A percentile compares a stretch with the other conserved stretches of the same genome.
Evolutionary conservation across 257 asterid species (phyloP).

Genomic region (Ophiorrhiza pumila): DNA sequence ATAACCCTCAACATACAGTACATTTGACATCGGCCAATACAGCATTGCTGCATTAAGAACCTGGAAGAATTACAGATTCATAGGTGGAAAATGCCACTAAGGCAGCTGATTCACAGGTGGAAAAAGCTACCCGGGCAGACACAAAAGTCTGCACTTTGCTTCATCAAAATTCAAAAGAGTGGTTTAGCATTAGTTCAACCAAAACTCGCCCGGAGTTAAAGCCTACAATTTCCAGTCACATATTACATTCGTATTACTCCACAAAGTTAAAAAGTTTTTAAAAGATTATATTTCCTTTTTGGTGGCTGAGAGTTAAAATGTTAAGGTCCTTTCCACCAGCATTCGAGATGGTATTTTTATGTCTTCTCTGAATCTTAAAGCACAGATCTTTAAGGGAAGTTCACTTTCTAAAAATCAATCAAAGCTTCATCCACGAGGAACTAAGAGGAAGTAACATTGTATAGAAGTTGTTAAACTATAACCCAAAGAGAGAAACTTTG

Average conservation of each 20-base stretch:
- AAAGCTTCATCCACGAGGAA: neutral
- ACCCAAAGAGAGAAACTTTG: neutral
- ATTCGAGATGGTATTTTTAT: neutral
- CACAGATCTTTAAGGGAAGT: neutral
- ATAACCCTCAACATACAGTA: conserved; percentile 85
- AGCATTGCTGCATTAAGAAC: conserved; percentile 99
- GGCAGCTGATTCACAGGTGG: conserved; percentile 16
- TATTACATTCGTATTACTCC: no score
- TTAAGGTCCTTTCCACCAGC: neutral
- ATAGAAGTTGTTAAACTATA: neutral
- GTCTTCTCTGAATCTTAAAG: neutral
- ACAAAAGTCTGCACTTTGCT: neutral
- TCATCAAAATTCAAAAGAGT: neutral
- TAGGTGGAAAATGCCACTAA: conserved; percentile 13
- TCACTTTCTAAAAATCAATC: neutral
- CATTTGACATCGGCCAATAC: conserved; percentile 91
- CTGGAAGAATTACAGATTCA: conserved; percentile 48
- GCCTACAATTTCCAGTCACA: neutral
- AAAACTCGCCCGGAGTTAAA: neutral
- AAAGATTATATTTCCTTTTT: neutral
- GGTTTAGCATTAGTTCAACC: neutral
- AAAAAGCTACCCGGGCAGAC: conserved; percentile 4
- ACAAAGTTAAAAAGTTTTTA: no score
- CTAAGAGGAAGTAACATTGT: neutral
- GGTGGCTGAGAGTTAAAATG: neutral